Conservation (phyloP, 2,329 filamentous ascomycete genomes). For the Cladophialophora bantiana region DNA sequence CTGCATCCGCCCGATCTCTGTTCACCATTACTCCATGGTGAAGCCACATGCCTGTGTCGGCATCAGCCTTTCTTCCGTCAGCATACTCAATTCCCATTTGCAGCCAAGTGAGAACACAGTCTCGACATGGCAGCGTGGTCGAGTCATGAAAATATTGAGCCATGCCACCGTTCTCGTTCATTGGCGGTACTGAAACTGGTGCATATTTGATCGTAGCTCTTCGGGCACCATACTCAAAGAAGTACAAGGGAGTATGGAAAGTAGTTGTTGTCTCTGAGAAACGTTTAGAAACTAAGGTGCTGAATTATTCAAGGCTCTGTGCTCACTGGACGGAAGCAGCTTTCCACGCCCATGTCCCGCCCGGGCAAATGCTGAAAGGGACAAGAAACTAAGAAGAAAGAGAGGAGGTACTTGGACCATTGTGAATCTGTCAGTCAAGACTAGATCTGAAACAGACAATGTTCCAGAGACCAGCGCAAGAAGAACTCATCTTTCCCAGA, state of each 20-base stretch:
- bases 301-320: background rate
- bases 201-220: constrained; percentile 27
- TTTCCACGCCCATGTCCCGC: constrained; percentile 17
- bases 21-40: constrained; percentile 40
- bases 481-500: background rate
- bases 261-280: constrained; percentile 4
- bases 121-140: constrained; percentile 26
- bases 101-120: constrained; percentile 41
- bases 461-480: background rate
- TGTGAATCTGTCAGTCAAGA: background rate
- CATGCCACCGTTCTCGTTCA: constrained; percentile 30
- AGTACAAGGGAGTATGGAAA: constrained; percentile 5
- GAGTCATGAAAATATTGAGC: constrained; percentile 11
- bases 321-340: constrained; percentile 2
- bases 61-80: constrained; percentile 45
- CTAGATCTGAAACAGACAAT: background rate
- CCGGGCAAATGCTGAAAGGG: background rate
- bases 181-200: constrained; percentile 21
- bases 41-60: constrained; percentile 44
- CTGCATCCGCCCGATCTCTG: constrained; percentile 10
- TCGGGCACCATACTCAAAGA: constrained; percentile 9
- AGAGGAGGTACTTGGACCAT: background rate
- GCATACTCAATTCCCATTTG: constrained; percentile 42
- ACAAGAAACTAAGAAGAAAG: constrained; percentile 9
- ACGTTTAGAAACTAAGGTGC: background rate